Base-by-base conservation (phyloP, 331 rosid genomes). In the Cydonia oblonga region DNA sequence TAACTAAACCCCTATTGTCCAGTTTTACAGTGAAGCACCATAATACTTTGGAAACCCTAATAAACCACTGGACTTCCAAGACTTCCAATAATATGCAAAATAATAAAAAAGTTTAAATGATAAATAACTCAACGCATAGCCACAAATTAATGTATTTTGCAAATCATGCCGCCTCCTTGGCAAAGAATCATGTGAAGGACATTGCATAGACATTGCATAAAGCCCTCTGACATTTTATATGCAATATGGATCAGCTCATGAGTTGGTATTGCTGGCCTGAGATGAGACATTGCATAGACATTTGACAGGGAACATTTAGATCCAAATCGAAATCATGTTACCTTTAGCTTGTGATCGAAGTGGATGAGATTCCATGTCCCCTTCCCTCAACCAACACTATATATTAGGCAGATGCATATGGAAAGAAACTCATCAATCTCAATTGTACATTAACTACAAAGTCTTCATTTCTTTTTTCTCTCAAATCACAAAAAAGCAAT, bases 311-410 rank as follows among this genome's bases (percentile, higher is more conserved):
- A 58, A 58, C 0, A 24, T 58, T 12, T 58, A 58, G 16, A 58
- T 58, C 64, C 64, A 24, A 58, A 58, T 58, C n/a, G 9, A 58
- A 58, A 58, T 13, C n/a, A 24, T 58, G 64, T 58, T 24, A 58
- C 64, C 2, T 38, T 38, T 38, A 38, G 42, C 42, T 38, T 9
- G 42, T 38, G 42, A 9, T 38, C 13, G 4, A 38, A 38, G 13
- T 57, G 14, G 82, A 85, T 38, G 87, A 75, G 9, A 63, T 63
- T 30, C 68, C 44, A 63, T 32, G 82, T 73, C 66, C 65, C 62
- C 71, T 58, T 7, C 35, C 22, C 40, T 74, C 23, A 19, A 63
- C 22, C 52, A 9, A 5, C 24, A 33, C 22, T 68, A 68, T 79
- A 79, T 68, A 79, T 5, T 51, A n/a, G 2, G 71, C 35, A 63